Evolutionary conservation across 1,139 yeast genomes (phyloP).

Genomic region (Saccharomyces hybrid): DNA sequence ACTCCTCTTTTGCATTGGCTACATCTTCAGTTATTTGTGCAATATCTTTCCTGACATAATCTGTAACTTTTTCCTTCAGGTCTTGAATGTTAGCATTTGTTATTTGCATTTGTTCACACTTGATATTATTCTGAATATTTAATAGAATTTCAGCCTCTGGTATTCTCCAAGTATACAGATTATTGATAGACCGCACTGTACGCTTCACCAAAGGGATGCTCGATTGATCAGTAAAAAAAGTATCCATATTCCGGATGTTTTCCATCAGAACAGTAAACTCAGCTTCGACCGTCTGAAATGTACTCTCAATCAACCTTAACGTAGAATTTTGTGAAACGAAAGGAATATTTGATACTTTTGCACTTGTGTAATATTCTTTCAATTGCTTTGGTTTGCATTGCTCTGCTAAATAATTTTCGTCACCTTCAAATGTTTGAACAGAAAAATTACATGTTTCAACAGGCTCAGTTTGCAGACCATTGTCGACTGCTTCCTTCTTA

Average conservation of each 20-base stretch:
- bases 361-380: conserved; percentile 18
- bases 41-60: conserved; percentile 1
- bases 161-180: conserved; percentile 36
- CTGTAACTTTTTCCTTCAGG: conserved; percentile 4
- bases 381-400: conserved; percentile 18
- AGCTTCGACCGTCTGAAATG: conserved; percentile 36
- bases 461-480: conserved; percentile 26
- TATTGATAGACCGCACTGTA: conserved; percentile 15
- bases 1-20: conserved; percentile 9
- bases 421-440: conserved; percentile 34
- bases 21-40: conserved; percentile 4
- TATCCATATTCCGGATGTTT: conserved; percentile 30
- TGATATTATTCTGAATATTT: conserved; percentile 14
- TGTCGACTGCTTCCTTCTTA: conserved; percentile 8
- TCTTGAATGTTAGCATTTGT: conserved; percentile 1
- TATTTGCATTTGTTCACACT: neutral
- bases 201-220: conserved; percentile 14
- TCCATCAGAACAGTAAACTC: conserved; percentile 34
- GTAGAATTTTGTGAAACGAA: conserved; percentile 21
- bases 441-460: conserved; percentile 14
- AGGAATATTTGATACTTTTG: conserved; percentile 11
- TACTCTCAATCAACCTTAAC: conserved; percentile 32
- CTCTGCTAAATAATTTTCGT: conserved; percentile 32
- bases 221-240: conserved; percentile 34
- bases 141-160: conserved; percentile 30